These are phyloP conservation scores for Cornus controversa DNA, from an alignment of 148 eudicot species.

Conservation along the genomic window DNA sequence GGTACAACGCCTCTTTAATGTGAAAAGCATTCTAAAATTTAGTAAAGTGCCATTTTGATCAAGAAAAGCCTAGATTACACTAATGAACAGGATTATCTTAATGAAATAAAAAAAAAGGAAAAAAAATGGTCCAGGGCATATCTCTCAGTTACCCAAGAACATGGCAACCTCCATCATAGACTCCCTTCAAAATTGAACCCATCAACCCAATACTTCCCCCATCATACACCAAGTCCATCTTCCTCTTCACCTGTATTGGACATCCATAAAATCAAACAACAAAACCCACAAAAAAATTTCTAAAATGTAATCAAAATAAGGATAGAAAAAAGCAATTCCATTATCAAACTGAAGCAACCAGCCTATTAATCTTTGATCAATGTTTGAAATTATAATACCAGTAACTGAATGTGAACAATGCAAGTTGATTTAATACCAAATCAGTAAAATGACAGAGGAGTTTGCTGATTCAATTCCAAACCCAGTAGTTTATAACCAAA, in stretches of 20 bases:
- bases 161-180: slow-evolving; percentile 81
- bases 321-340: too few species aligned
- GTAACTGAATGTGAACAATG: slow-evolving; percentile 45
- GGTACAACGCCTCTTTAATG: too few species aligned
- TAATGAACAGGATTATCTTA: too few species aligned
- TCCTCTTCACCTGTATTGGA: slow-evolving; percentile 64
- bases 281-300: not conserved
- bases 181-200: slow-evolving; percentile 79
- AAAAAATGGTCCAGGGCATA: not conserved
- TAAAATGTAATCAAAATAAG: too few species aligned
- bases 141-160: slow-evolving; percentile 77
- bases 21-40: too few species aligned
- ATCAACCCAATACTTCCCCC: slow-evolving; percentile 97
- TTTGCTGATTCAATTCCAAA: slow-evolving; percentile 44
- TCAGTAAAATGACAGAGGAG: too few species aligned
- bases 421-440: slow-evolving; percentile 60
- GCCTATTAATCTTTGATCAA: slow-evolving; percentile 44
- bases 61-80: too few species aligned
- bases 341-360: too few species aligned
- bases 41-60: too few species aligned
- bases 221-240: slow-evolving; percentile 89
- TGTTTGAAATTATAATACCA: slow-evolving; percentile 40
- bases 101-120: too few species aligned
- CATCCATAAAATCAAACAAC: slow-evolving; percentile 5
- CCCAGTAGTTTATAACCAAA: slow-evolving; percentile 11